A percentile compares a stretch with the other conserved stretches of the same genome.
Conservation (phyloP, 2,329 filamentous ascomycete genomes). For the Arthrobotrys musiformis region DNA sequence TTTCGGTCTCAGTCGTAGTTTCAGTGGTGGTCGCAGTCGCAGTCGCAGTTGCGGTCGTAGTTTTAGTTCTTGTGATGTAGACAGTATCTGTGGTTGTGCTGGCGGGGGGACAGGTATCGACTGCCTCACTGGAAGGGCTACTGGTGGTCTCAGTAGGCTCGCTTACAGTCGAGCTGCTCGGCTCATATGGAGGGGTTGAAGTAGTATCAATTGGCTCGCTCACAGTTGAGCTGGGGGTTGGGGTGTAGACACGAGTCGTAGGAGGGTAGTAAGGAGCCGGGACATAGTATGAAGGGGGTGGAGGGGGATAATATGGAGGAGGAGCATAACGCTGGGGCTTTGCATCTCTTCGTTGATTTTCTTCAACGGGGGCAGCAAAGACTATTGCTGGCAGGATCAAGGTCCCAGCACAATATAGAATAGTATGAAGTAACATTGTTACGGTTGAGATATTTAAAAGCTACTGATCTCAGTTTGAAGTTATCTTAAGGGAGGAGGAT, state of each 20-base stretch:
- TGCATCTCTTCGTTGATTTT: constrained; percentile 39
- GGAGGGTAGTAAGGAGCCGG: constrained; percentile 26
- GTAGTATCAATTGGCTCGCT: constrained; percentile 35
- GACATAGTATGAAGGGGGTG: constrained; percentile 38
- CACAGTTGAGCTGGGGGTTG: constrained; percentile 18
- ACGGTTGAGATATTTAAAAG: neutral
- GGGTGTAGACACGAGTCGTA: constrained; percentile 4
- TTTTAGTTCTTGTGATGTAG: neutral
- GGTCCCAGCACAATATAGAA: constrained; percentile 5
- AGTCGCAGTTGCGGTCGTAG: neutral
- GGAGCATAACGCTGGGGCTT: constrained; percentile 35
- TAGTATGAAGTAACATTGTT: constrained; percentile 28
- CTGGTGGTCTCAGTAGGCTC: constrained; percentile 15
- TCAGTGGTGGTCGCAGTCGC: neutral
- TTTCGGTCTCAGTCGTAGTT: constrained; percentile 7
- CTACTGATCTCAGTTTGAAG: neutral
- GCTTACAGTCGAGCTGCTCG: constrained; percentile 28
- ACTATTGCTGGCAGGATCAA: constrained; percentile 20
- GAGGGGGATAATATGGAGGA: constrained; percentile 37
- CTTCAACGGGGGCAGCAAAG: constrained; percentile 23
- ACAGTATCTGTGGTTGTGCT: constrained; percentile 6
- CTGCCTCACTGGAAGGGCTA: constrained; percentile 11
- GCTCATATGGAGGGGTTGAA: constrained; percentile 4
- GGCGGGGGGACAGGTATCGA: constrained; percentile 24
- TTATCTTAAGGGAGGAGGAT: neutral